These are phyloP conservation scores for Pterocarpus macrocarpus DNA, from an alignment of 306 rosid genomes.

Conservation along the genomic window DNA sequence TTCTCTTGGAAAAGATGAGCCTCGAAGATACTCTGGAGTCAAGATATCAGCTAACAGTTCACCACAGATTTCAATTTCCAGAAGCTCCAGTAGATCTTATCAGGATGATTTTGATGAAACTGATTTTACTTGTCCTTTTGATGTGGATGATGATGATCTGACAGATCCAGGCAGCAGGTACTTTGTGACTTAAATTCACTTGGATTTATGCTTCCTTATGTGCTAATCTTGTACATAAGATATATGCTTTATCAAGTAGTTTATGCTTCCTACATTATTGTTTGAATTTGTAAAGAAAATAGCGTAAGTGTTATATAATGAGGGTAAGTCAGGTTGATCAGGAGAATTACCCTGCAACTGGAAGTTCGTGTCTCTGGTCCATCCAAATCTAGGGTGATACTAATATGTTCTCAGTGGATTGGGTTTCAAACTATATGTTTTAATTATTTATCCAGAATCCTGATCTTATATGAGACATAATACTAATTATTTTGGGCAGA, in stretches of 20 bases:
- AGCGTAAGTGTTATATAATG: not conserved
- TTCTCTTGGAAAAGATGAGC: constrained; percentile 70
- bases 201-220: constrained; percentile 41
- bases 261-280: constrained; percentile 11
- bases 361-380: constrained; percentile 34
- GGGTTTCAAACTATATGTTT: not conserved
- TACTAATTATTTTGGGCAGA: not conserved
- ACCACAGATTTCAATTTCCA: constrained; percentile 67
- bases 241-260: constrained; percentile 25
- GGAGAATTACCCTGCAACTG: constrained; percentile 14
- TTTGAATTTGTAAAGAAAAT: constrained; percentile 32
- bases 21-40: constrained; percentile 60
- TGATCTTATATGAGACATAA: not conserved
- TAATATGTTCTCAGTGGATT: constrained; percentile 5
- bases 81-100: constrained; percentile 87
- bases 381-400: constrained; percentile 12
- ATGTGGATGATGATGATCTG: constrained; percentile 74
- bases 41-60: constrained; percentile 64
- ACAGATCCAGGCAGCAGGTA: constrained; percentile 90
- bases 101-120: constrained; percentile 74
- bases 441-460: not conserved
- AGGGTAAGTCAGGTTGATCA: constrained; percentile 27
- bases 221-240: constrained; percentile 16
- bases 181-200: constrained; percentile 25
- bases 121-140: constrained; percentile 81